These are phyloP conservation scores for Aureobasidium subglaciale DNA, from an alignment of 2,329 filamentous ascomycete species.

Conservation along the genomic window DNA sequence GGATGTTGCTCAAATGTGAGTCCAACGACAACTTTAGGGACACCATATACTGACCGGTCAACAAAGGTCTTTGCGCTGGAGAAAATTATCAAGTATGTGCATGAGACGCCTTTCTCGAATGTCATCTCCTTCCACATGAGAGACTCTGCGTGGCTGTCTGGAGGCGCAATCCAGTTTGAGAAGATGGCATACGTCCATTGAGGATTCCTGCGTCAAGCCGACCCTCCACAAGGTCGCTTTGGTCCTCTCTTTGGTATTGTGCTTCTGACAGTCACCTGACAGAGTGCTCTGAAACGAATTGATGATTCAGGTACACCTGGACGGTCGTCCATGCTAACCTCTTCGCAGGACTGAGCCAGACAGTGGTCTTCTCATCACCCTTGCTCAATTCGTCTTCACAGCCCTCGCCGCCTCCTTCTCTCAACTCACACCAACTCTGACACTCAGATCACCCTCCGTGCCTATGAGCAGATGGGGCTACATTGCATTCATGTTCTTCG, in stretches of 20 bases:
- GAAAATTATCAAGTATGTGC: constrained; percentile 74
- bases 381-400: constrained; percentile 52
- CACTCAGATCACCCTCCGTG: constrained; percentile 68
- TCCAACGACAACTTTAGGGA: constrained; percentile 16
- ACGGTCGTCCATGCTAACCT: no score
- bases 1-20: constrained; percentile 89
- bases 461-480: constrained; percentile 78
- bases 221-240: no score
- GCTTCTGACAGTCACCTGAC: no score
- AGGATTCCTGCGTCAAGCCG: background rate
- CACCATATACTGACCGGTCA: constrained; percentile 17
- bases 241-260: no score
- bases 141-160: no score
- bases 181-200: no score
- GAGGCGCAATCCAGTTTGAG: no score
- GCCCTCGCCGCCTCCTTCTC: constrained; percentile 49
- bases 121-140: no score
- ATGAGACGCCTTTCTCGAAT: no score
- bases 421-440: constrained; percentile 51
- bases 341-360: constrained; percentile 66
- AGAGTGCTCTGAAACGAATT: no score
- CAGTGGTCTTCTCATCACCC: constrained; percentile 61
- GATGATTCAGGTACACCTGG: no score
- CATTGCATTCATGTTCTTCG: constrained; percentile 86
- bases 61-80: constrained; percentile 86